These are phyloP conservation scores for Crucihimalaya himalaica DNA, from an alignment of 345 rosid species.

Conservation along the genomic window DNA sequence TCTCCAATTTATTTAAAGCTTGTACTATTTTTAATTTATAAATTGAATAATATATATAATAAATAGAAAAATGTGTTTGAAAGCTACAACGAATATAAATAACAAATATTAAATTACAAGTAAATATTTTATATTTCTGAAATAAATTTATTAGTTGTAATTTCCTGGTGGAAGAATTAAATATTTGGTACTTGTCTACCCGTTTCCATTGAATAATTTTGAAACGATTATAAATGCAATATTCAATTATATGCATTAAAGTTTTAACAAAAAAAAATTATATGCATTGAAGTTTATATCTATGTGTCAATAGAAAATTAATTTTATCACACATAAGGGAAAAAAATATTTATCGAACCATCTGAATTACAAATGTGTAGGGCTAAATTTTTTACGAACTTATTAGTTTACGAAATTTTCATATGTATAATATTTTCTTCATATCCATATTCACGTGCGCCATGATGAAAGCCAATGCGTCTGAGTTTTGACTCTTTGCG, in stretches of 20 bases:
- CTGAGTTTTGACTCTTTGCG: conserved; percentile 14
- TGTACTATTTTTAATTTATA: conserved; percentile 19
- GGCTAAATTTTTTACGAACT: not conserved
- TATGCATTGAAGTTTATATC: conserved; percentile 35
- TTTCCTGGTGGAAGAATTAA: conserved; percentile 42
- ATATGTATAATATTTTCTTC: not conserved
- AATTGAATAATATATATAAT: not conserved
- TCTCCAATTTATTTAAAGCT: conserved; percentile 2
- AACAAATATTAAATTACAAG: conserved; percentile 1
- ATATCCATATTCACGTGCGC: not conserved
- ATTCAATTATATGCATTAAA: conserved; percentile 29
- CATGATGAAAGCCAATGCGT: conserved; percentile 5
- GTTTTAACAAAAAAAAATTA: too few species aligned
- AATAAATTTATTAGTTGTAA: conserved; percentile 38
- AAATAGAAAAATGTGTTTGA: not conserved
- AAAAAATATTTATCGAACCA: not conserved
- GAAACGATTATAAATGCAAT: conserved; percentile 34
- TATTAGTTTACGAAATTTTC: not conserved
- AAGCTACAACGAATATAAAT: conserved; percentile 18
- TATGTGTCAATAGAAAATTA: conserved; percentile 26
- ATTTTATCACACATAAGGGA: conserved; percentile 14
- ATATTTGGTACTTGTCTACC: conserved; percentile 41
- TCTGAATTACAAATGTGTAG: not conserved
- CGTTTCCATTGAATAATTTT: conserved; percentile 32
- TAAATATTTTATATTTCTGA: conserved; percentile 23